Evolutionary conservation across 768 basidiomycete species (phyloP).

Genomic region (Russula lepida): DNA sequence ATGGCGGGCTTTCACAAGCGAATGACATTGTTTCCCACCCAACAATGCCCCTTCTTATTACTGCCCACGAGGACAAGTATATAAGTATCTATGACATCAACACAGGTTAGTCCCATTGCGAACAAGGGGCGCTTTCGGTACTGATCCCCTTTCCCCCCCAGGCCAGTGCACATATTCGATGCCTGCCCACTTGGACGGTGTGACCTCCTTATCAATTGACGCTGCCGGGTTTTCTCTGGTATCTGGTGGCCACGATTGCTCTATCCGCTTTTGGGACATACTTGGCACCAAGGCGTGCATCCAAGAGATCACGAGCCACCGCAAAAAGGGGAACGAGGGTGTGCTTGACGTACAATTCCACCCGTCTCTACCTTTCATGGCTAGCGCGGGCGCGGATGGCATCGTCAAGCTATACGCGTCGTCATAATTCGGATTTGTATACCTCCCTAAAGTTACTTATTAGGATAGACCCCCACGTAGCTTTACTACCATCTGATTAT

Average conservation of each 20-base stretch:
- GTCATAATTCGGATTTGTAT: conserved; percentile 45
- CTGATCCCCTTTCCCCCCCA: conserved; percentile 25
- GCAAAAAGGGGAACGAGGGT: conserved; percentile 85
- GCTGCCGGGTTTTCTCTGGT: conserved; percentile 81
- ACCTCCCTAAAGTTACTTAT: conserved; percentile 2
- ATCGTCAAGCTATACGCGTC: conserved; percentile 87
- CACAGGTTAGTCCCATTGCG: conserved; percentile 47
- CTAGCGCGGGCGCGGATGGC: conserved; percentile 93
- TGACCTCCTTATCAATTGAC: conserved; percentile 86
- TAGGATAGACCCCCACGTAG: conserved; percentile 6
- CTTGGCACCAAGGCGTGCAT: conserved; percentile 70
- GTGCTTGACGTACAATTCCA: conserved; percentile 85
- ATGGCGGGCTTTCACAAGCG: conserved; percentile 73
- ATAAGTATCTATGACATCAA: conserved; percentile 82
- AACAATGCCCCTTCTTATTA: conserved; percentile 78
- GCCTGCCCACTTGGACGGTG: conserved; percentile 83
- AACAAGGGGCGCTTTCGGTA: background rate
- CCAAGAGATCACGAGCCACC: conserved; percentile 85
- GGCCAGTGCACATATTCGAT: conserved; percentile 87
- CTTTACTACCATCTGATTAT: conserved; percentile 14
- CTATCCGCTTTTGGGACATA: conserved; percentile 90
- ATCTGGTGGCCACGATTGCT: conserved; percentile 90
- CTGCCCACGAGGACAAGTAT: conserved; percentile 90
- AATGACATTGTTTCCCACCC: conserved; percentile 87
- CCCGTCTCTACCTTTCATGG: conserved; percentile 75